These are phyloP conservation scores for Trichoderma sp. DNA, from an alignment of 2,329 filamentous ascomycete genomes.

Conservation along the genomic window DNA sequence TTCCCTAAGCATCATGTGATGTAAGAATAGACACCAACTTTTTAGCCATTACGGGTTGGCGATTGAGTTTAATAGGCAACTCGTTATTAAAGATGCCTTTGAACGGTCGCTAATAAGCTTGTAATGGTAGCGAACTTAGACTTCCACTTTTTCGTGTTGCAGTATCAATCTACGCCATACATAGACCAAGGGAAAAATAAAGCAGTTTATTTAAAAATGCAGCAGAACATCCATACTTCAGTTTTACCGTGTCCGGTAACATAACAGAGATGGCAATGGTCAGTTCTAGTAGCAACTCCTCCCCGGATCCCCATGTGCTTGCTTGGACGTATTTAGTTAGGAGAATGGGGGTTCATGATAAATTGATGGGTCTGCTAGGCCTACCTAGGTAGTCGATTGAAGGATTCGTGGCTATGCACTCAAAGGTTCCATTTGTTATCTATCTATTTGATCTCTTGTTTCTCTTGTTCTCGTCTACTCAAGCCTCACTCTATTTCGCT, in stretches of 20 bases:
- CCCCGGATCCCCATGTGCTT: neutral
- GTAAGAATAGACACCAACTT: neutral
- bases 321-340: neutral
- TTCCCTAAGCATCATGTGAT: neutral
- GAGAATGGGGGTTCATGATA: neutral
- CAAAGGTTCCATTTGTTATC: neutral
- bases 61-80: too few species aligned
- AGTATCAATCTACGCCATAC: neutral
- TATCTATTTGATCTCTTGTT: neutral
- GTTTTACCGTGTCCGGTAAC: neutral
- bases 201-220: neutral
- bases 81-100: neutral
- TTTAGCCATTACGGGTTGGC: neutral
- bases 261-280: neutral
- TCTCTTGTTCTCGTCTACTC: neutral
- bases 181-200: neutral
- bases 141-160: neutral
- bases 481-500: neutral
- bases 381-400: neutral
- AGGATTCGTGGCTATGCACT: neutral
- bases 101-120: neutral
- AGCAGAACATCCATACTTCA: neutral
- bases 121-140: neutral
- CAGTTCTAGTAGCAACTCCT: neutral
- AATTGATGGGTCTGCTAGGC: neutral